Percentiles rank a stretch among this genome's conserved stretches.
Evolutionary conservation across 169 alveolate species (phyloP).

Genomic region (Eimeria zaria): DNA sequence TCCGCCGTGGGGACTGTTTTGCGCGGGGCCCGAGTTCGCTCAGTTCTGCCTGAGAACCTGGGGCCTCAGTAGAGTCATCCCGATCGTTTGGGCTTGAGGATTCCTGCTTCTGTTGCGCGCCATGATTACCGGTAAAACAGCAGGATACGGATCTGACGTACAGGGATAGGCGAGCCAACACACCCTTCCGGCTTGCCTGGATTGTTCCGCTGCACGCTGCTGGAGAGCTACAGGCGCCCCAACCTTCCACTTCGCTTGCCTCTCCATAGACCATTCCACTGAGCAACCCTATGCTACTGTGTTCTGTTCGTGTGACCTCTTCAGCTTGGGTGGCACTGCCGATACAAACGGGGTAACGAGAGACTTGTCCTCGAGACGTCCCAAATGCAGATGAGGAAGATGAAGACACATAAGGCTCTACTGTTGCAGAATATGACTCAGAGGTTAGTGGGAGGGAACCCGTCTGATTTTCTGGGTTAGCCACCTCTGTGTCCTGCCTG

Average conservation of each 20-base stretch:
- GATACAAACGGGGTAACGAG: conserved; percentile 26
- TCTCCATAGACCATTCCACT: neutral
- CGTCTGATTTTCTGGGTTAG: neutral
- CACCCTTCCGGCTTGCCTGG: conserved; percentile 11
- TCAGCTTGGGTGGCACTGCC: conserved; percentile 44
- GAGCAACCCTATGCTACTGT: conserved; percentile 13
- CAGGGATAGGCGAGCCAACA: conserved; percentile 18
- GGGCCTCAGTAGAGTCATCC: neutral
- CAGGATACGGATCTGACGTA: neutral
- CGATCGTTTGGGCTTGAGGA: neutral
- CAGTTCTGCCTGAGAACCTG: neutral
- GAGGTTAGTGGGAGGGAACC: neutral
- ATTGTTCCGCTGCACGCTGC: neutral
- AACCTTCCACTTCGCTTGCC: neutral
- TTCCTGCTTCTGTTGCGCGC: conserved; percentile 21
- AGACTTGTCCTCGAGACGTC: conserved; percentile 12
- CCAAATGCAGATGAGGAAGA: neutral
- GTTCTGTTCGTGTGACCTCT: conserved; percentile 3
- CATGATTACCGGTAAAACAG: neutral
- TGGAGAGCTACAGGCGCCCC: conserved; percentile 15
- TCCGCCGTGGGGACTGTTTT: neutral
- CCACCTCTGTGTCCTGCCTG: conserved; percentile 3
- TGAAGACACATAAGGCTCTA: neutral
- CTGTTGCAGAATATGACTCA: neutral
- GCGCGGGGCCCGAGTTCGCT: neutral